A percentile compares a stretch with the other conserved stretches of the same genome.
Evolutionary conservation across 2,329 filamentous ascomycete genomes (phyloP).

Genomic region (Dactylellina cionopaga): DNA sequence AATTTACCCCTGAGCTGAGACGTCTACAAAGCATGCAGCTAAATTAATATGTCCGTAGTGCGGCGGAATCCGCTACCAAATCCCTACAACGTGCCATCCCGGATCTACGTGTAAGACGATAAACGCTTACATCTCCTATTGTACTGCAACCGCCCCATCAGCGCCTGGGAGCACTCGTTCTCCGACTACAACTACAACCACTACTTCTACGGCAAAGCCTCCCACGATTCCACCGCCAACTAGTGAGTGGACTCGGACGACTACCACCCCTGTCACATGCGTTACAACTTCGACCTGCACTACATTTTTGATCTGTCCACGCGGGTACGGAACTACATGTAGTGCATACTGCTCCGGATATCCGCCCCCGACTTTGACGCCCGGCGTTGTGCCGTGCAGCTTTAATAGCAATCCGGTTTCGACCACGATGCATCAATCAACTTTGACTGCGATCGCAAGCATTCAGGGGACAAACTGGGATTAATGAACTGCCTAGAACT

Average conservation of each 20-base stretch:
- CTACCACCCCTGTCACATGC: background rate
- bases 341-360: slow-evolving; percentile 13
- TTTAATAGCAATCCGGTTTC: background rate
- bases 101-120: slow-evolving; percentile 24
- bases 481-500: no score
- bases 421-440: background rate
- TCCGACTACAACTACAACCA: slow-evolving; percentile 1
- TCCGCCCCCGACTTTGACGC: slow-evolving; percentile 20
- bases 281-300: slow-evolving; percentile 22
- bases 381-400: slow-evolving; percentile 6
- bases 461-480: background rate
- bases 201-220: background rate
- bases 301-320: slow-evolving; percentile 21
- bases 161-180: background rate
- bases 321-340: slow-evolving; percentile 17
- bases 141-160: background rate
- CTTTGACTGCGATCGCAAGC: background rate
- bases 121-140: slow-evolving; percentile 4
- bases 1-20: background rate
- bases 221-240: background rate
- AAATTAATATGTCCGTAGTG: slow-evolving; percentile 4
- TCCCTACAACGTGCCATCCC: slow-evolving; percentile 17
- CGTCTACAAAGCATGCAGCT: background rate
- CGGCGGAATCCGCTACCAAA: slow-evolving; percentile 26
- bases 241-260: background rate